Base-by-base conservation (phyloP, 257 asterid genomes). In the Solanum appendiculatum region DNA sequence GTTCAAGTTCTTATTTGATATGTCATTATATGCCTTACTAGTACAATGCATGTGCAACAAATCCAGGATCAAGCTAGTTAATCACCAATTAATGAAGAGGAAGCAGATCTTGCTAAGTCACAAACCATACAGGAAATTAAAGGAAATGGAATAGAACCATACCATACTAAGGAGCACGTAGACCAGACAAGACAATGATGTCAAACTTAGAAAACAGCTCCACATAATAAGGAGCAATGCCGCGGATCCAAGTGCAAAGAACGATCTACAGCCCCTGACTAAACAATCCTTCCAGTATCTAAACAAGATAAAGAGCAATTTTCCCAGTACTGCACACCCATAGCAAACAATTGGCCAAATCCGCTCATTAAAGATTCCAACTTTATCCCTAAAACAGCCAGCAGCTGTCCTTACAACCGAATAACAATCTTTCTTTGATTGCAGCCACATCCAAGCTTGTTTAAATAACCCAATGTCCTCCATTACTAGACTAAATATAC, bases 151-250 rank as follows among this genome's bases (percentile, higher is more conserved):
- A 33, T 68, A 77, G 88, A 88, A 42, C 66, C 95, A 78, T 97
- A 97, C 99, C 99, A 95, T 95, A 91, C 98, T 97, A 92, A 94
- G 94, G 89, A 97, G 98, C 92, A 97, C 96, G 72, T 95, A 97
- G 40, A 95, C 91, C 87, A 97, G 98, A 85, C 98, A 97, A 23
- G 98, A 91, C 92, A 96, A 88, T 11, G 99, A 97, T 60, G 99
- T 96, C 93, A 97, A 92, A 93, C 98, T 97, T 70, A 97, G 92
- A 90, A 96, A 97, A 94, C 96, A 97, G 90, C 98, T 93, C 99
- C 99, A 97, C 99, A 97, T 94, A 86, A 97, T 94, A 77, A 94
- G 91, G 74, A 97, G 97, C 90, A 96, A 90, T 60, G 99, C 99
- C 2, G 98, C 97, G 14, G 99, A 92, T 88, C 98, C 99, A 89